These are phyloP conservation scores for Clavispora fructus DNA, from an alignment of 805 yeast species.

Conservation along the genomic window DNA sequence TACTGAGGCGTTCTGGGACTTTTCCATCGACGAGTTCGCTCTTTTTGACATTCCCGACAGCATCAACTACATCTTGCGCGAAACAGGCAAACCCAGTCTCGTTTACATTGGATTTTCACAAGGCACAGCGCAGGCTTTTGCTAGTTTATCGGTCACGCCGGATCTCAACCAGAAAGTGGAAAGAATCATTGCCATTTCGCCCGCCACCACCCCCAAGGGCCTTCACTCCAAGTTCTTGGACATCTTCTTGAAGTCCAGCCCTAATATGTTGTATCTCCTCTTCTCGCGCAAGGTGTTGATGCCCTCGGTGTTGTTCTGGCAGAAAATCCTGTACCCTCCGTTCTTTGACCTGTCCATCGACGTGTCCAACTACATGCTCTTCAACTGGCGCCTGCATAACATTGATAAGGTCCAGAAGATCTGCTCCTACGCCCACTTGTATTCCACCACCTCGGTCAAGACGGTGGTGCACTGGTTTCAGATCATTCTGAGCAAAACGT, in stretches of 20 bases:
- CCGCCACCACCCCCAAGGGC: conserved; percentile 91
- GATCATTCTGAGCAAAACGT: conserved; percentile 53
- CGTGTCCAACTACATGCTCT: conserved; percentile 56
- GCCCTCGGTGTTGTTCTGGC: conserved; percentile 80
- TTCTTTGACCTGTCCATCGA: conserved; percentile 71
- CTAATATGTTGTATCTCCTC: conserved; percentile 59
- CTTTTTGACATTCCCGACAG: conserved; percentile 83
- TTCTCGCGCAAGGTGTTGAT: conserved; percentile 73
- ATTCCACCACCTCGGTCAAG: conserved; percentile 88
- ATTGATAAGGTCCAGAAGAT: conserved; percentile 70
- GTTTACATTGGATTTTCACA: conserved; percentile 87
- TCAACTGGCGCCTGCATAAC: conserved; percentile 75
- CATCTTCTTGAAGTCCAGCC: conserved; percentile 69
- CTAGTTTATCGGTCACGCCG: conserved; percentile 64
- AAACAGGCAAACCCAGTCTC: conserved; percentile 38
- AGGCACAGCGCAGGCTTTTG: conserved; percentile 92
- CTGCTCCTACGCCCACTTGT: conserved; percentile 79
- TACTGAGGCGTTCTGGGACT: conserved; percentile 68
- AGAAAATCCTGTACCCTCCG: conserved; percentile 68
- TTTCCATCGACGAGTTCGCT: conserved; percentile 86
- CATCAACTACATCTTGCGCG: conserved; percentile 62
- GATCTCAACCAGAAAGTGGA: conserved; percentile 52
- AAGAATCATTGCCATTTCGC: conserved; percentile 76
- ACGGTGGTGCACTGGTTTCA: conserved; percentile 52
- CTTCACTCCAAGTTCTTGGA: conserved; percentile 72